Percentiles rank a stretch among this genome's conserved stretches.
Evolutionary conservation across 139 green algal species (phyloP).

Genomic region (Micromonas pusilla): DNA sequence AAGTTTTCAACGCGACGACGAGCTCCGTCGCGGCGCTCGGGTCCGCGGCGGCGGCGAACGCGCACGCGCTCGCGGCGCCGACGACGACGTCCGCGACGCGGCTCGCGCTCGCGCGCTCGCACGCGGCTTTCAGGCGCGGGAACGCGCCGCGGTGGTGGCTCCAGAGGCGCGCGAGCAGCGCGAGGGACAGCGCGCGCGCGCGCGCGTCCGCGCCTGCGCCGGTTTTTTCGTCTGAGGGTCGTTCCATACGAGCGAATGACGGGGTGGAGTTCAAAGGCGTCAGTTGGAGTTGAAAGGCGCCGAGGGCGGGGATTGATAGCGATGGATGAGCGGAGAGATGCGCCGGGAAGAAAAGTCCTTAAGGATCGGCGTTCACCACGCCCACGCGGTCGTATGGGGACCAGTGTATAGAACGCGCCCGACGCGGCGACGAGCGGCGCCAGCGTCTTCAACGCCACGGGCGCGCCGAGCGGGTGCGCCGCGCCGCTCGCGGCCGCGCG

Average conservation of each 20-base stretch:
- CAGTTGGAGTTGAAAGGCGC: no score
- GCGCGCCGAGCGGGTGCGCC: not conserved
- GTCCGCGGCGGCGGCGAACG: not conserved
- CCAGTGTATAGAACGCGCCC: no score
- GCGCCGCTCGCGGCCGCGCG: no score
- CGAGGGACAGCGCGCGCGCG: not conserved
- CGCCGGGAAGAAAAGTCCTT: no score
- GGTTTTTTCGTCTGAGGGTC: no score
- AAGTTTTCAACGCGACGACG: not conserved
- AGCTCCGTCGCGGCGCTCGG: not conserved
- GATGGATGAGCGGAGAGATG: no score
- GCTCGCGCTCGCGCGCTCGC: not conserved
- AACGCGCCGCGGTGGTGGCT: not conserved
- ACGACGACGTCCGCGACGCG: not conserved
- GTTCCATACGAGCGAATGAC: no score
- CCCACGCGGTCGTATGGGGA: no score
- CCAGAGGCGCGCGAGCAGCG: not conserved
- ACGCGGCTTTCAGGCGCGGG: not conserved
- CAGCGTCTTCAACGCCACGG: not conserved
- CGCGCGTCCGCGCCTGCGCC: not conserved
- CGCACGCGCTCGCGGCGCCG: not conserved
- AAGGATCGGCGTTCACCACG: no score
- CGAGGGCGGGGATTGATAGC: no score
- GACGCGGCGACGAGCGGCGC: not conserved
- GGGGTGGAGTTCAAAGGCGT: no score